Evolutionary conservation across 1,139 yeast species (phyloP), one percentile per base, ranked within the genome.

Genomic region (Nakaseomyces uthaithaninus): DNA sequence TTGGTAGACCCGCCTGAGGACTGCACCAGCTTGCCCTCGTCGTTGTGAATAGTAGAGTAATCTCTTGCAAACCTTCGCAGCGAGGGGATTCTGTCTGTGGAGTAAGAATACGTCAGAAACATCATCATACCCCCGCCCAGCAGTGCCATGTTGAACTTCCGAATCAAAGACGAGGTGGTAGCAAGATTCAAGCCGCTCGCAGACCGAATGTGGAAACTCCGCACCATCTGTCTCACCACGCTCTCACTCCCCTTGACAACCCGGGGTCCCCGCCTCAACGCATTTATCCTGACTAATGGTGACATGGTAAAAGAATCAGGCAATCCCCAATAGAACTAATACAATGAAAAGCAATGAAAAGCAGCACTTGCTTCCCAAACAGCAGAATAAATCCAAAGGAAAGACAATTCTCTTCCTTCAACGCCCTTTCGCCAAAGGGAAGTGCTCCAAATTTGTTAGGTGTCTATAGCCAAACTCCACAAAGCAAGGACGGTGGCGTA

Each of bases 11-110:
- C 41, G 12, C 28, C 33, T 16, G n/a, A 22, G 8, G 33, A 14
- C 22, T 26, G 4, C 19, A 11, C 11, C 25, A 20, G 11, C 25
- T 31, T 26, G 15, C 30, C 20, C n/a, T 18, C 22, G 11, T 37
- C 42, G 23, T 28, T 25, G 10, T 25, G 22, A 11, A 37, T 40
- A 18, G 47, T 38, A 5, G 52, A 44, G 40, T 42, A 52, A 22
- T 51, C 53, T 33, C 46, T 49, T 18, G 51, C 41, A 3, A 50
- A 45, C 15, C 50, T 43, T 20, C 49, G 53, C 17, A 48, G 41
- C 2, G 52, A 47, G 19, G 49, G 45, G 7, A 41, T 44, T 25
- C 40, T 42, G 11, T 43, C 43, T 10, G 49, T 41, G 35, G 49
- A 46, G 33, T 48, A 47, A 3, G 54, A 48, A 30, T 52, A 52